Percentiles rank a stretch among this genome's conserved stretches.
These are phyloP conservation scores for Didymella sp. DNA, from an alignment of 2,329 filamentous ascomycete genomes.

Conservation along the genomic window DNA sequence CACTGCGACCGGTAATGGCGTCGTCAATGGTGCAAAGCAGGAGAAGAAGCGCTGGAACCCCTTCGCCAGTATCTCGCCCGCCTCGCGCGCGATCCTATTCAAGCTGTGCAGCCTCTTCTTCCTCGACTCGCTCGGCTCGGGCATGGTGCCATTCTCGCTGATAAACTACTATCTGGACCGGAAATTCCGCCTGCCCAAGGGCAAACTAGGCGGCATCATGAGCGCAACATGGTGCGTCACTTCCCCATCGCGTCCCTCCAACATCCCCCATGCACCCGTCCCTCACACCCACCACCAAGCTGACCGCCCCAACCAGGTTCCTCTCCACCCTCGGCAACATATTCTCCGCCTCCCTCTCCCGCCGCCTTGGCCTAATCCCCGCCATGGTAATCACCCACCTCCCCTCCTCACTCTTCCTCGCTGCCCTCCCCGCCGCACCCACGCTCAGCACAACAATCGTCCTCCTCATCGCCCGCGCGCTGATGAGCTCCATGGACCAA, in stretches of 20 bases:
- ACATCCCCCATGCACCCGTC: neutral
- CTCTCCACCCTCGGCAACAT: slow-evolving; percentile 43
- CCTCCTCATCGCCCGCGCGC: slow-evolving; percentile 40
- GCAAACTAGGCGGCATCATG: slow-evolving; percentile 62
- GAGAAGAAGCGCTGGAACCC: slow-evolving; percentile 30
- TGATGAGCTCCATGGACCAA: slow-evolving; percentile 50
- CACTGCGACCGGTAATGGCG: neutral
- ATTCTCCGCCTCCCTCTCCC: slow-evolving; percentile 60
- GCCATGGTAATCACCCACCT: slow-evolving; percentile 51
- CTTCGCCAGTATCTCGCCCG: slow-evolving; percentile 64
- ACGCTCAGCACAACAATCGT: slow-evolving; percentile 38
- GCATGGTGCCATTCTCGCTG: slow-evolving; percentile 63
- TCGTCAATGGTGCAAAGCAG: neutral
- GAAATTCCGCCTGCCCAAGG: slow-evolving; percentile 62
- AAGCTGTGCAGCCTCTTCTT: slow-evolving; percentile 72
- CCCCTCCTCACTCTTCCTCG: slow-evolving; percentile 46
- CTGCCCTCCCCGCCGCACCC: slow-evolving; percentile 32
- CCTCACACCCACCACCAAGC: neutral
- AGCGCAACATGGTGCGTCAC: slow-evolving; percentile 51
- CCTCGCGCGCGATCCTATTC: slow-evolving; percentile 62
- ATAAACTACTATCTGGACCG: slow-evolving; percentile 65
- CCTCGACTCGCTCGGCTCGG: slow-evolving; percentile 73
- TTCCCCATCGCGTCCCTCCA: neutral
- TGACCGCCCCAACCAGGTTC: slow-evolving; percentile 13
- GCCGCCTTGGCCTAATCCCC: slow-evolving; percentile 64